Conservation (phyloP, 1,139 yeast species). For the Yamadazyma membranifaciens region DNA sequence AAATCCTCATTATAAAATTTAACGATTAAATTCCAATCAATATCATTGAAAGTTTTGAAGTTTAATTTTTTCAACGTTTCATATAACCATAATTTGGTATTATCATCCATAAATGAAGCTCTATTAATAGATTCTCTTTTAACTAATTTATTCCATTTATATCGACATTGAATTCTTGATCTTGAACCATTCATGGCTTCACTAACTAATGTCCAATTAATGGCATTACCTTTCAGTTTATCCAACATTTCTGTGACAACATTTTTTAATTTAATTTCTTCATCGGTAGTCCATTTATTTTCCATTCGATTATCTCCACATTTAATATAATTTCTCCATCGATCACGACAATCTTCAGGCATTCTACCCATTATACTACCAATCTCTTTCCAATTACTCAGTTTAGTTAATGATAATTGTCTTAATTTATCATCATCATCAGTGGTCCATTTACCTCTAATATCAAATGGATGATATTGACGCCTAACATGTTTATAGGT, state of each 20-base stretch:
- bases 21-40: conserved; percentile 52
- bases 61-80: conserved; percentile 49
- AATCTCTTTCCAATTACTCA: conserved; percentile 83
- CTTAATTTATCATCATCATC: conserved; percentile 73
- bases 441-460: conserved; percentile 84
- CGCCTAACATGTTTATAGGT: conserved; percentile 90
- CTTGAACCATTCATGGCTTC: conserved; percentile 87
- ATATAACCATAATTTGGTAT: conserved; percentile 59
- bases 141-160: conserved; percentile 84
- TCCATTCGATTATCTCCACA: conserved; percentile 75
- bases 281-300: conserved; percentile 77
- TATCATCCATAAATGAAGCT: conserved; percentile 47
- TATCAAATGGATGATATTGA: conserved; percentile 80
- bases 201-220: conserved; percentile 90
- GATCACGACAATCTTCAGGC: conserved; percentile 97
- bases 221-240: conserved; percentile 25
- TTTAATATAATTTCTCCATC: conserved; percentile 93
- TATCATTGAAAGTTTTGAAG: conserved; percentile 44
- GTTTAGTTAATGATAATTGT: conserved; percentile 60
- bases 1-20: conserved; percentile 12
- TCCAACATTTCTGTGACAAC: conserved; percentile 50
- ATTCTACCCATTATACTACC: conserved; percentile 79
- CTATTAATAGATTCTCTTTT: conserved; percentile 57
- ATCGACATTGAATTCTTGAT: conserved; percentile 89
- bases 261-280: conserved; percentile 59